Evolutionary conservation across 2,329 filamentous ascomycete species (phyloP).

Genomic region (Penicillium sp.): DNA sequence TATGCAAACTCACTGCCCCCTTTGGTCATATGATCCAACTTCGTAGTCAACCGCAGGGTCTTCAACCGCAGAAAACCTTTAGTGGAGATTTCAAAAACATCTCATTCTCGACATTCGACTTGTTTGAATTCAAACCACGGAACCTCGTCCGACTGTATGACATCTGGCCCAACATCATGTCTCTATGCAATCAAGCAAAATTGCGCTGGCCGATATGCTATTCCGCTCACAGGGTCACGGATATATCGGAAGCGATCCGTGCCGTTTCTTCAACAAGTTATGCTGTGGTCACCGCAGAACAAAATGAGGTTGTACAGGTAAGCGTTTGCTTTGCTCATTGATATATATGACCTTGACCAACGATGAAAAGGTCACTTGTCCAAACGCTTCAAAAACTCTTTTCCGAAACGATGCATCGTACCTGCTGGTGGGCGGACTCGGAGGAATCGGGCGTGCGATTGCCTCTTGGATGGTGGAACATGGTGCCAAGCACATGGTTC

Average conservation of each 20-base stretch:
- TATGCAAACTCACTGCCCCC: constrained; percentile 25
- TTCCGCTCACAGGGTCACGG: constrained; percentile 11
- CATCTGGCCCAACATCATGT: constrained; percentile 14
- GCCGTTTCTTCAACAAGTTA: constrained; percentile 2
- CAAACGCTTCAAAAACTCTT: background rate
- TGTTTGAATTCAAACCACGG: constrained; percentile 13
- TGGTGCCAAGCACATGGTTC: background rate
- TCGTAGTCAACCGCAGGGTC: constrained; percentile 14
- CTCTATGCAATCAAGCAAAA: constrained; percentile 14
- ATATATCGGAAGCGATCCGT: constrained; percentile 14
- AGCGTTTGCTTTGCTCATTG: background rate
- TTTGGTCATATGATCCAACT: constrained; percentile 37
- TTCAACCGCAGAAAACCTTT: background rate
- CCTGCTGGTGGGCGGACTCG: background rate
- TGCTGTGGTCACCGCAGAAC: constrained; percentile 6
- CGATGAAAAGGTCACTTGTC: background rate
- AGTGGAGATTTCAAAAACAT: constrained; percentile 7
- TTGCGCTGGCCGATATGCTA: constrained; percentile 9
- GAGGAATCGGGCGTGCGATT: background rate
- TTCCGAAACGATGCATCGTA: background rate
- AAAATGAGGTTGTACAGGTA: background rate
- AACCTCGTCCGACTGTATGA: constrained; percentile 3
- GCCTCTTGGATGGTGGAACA: background rate
- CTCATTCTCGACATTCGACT: constrained; percentile 17
- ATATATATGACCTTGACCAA: background rate